Percentiles rank a stretch among this genome's conserved stretches.
phyloP scores from a whole-genome alignment of 208 protist species.

The Wallacemonas collosoma region DNA sequence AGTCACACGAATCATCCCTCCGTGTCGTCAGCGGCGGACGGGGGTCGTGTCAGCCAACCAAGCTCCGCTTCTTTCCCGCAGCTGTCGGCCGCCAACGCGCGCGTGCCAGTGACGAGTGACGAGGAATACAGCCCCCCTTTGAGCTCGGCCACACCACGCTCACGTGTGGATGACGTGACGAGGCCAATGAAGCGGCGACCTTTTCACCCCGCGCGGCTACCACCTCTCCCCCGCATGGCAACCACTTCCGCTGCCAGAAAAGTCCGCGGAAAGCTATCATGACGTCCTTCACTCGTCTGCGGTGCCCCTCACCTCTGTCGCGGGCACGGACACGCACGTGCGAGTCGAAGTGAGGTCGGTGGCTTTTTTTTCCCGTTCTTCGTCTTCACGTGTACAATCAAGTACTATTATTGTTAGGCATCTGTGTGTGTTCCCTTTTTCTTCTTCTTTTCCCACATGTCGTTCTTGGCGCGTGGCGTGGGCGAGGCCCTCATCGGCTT shows the following conservation, averaged over 20 bases:
- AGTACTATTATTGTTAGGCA: constrained; percentile 1
- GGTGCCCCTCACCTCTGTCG: no score
- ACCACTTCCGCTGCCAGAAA: constrained; percentile 7
- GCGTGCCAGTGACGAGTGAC: constrained; percentile 1
- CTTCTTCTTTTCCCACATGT: constrained; percentile 4
- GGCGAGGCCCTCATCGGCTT: no score
- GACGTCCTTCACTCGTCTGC: background rate
- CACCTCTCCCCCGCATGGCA: constrained; percentile 10
- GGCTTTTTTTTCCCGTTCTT: background rate
- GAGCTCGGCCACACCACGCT: background rate
- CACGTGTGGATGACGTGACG: background rate
- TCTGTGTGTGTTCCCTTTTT: background rate
- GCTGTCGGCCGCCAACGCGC: background rate
- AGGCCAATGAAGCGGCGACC: background rate
- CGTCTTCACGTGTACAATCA: background rate
- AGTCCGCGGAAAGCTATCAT: constrained; percentile 1
- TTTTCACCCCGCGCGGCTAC: constrained; percentile 9
- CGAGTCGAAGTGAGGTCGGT: background rate
- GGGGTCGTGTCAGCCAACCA: background rate
- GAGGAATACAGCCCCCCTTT: background rate
- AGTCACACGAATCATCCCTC: background rate
- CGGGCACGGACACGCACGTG: no score
- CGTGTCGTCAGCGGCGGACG: background rate
- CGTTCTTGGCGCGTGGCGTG: background rate
- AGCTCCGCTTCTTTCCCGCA: background rate